Base-by-base conservation (phyloP, 306 rosid genomes). In the Begonia fuchsioides region DNA sequence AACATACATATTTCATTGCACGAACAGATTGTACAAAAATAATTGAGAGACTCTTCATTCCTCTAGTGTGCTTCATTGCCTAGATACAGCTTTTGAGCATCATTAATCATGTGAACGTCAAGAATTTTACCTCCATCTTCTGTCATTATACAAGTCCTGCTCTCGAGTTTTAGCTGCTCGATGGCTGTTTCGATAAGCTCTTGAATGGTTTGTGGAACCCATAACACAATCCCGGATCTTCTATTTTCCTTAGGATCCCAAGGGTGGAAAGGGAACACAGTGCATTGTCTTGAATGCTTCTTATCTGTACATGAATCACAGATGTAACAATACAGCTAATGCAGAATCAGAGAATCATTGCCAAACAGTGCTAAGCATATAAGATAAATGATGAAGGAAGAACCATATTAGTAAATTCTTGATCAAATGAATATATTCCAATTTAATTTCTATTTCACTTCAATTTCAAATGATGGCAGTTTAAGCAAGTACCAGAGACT, bases 71-170 rank as follows among this genome's bases (percentile, higher is more conserved):
- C 77, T 64, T 70, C 56, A 3, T 44, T 60, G 52, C 67, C 84
- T 32, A 84, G 65, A 69, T 90, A 76, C 66, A 90, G 64, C 74
- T 75, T 90, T 73, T 90, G 85, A 26, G 55, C 68, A 47, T 90
- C 94, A 68, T 51, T 72, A 65, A 90, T 65, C 81, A 90, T 62
- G 59, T 59, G 51, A 9, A 71, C 70, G 43, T 90, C 92, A 47
- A 59, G 69, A 72, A 90, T 79, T 79, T 81, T 79, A 62, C 98
- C 98, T 38, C 60, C 92, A 45, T 90, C 95, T 75, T 85, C 95
- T 26, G 98, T 64, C 69, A 90, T 65, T 62, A 90, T 57, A 61
- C 60, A 73, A 44, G 60, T 57, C 35, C 35, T 8, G 43, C 52
- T 65, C 57, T 71, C 48, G 60, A 65, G 11, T 45, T 63, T 67